phyloP scores from a whole-genome alignment of 2,329 filamentous ascomycete species.

The Colletotrichum noveboracense region DNA sequence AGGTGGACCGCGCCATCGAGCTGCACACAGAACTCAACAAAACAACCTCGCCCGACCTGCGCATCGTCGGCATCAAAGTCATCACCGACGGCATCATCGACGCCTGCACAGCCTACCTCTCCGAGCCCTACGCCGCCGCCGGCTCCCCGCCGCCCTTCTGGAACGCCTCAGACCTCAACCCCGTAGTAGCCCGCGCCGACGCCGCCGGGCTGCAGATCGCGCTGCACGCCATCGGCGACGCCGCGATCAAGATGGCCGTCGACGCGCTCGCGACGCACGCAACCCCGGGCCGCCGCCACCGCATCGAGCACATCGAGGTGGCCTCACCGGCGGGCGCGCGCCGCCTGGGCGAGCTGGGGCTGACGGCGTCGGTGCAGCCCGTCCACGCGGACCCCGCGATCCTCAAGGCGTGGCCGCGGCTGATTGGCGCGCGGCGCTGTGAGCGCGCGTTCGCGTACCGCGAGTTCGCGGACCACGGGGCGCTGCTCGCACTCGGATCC shows the following conservation, averaged over 20 bases:
- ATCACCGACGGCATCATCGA: constrained; percentile 65
- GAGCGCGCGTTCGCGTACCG: constrained; percentile 61
- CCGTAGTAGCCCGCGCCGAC: constrained; percentile 55
- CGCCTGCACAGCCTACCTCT: constrained; percentile 59
- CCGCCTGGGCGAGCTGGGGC: constrained; percentile 54
- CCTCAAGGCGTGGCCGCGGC: constrained; percentile 58
- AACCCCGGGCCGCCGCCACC: constrained; percentile 49
- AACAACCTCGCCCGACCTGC: constrained; percentile 37
- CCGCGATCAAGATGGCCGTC: constrained; percentile 54
- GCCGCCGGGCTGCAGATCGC: constrained; percentile 57
- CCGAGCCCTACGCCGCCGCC: constrained; percentile 57
- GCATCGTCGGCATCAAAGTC: constrained; percentile 62
- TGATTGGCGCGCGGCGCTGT: constrained; percentile 54
- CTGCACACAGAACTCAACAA: constrained; percentile 40
- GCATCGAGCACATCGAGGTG: constrained; percentile 64
- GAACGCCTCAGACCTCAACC: constrained; percentile 50
- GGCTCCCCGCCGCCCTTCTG: constrained; percentile 53
- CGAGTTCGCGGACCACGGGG: constrained; percentile 56
- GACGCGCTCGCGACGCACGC: constrained; percentile 46
- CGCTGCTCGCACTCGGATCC: constrained; percentile 53
- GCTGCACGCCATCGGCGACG: constrained; percentile 64
- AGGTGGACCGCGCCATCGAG: constrained; percentile 56
- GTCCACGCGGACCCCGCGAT: constrained; percentile 60
- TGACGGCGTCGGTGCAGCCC: constrained; percentile 55
- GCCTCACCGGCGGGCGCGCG: constrained; percentile 53